phyloP scores from a whole-genome alignment of 2,329 filamentous ascomycete species.

The Gaeumannomyces tritici region DNA sequence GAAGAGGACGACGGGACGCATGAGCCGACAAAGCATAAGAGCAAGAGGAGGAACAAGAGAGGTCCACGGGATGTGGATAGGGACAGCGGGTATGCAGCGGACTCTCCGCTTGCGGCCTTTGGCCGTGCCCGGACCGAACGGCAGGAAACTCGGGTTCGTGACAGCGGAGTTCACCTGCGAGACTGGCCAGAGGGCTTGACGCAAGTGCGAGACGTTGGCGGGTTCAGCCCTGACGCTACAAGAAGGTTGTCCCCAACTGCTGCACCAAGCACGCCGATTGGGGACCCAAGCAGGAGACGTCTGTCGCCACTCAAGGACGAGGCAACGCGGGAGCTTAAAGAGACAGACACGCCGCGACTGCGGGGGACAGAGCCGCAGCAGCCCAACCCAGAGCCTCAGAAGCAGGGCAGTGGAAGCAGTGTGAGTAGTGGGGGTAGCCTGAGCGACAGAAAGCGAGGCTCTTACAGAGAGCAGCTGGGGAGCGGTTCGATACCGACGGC shows the following conservation, averaged over 20 bases:
- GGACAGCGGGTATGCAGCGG: conserved; percentile 39
- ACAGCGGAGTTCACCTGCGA: conserved; percentile 48
- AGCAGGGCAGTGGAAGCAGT: not conserved
- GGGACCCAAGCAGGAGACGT: not conserved
- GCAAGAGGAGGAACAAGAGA: conserved; percentile 10
- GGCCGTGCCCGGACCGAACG: conserved; percentile 21
- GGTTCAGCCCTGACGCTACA: conserved; percentile 7
- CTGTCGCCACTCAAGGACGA: not conserved
- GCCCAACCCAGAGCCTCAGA: conserved; percentile 30
- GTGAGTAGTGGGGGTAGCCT: not conserved
- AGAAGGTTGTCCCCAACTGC: not conserved
- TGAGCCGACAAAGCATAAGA: conserved; percentile 14
- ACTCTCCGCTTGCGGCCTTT: conserved; percentile 29
- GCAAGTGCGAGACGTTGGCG: conserved; percentile 12
- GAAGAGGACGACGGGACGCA: conserved; percentile 40
- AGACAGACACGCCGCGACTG: conserved; percentile 24
- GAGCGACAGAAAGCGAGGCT: not conserved
- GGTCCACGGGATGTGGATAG: conserved; percentile 28
- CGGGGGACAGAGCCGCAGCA: conserved; percentile 25
- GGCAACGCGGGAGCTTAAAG: conserved; percentile 2
- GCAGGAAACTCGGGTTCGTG: conserved; percentile 27
- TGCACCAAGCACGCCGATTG: not conserved
- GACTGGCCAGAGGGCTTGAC: conserved; percentile 29
- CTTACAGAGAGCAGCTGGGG: not conserved
- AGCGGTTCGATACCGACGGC: conserved; percentile 9